Evolutionary conservation across 208 protist genomes (phyloP).

Genomic region (Leishmania tarentolae): DNA sequence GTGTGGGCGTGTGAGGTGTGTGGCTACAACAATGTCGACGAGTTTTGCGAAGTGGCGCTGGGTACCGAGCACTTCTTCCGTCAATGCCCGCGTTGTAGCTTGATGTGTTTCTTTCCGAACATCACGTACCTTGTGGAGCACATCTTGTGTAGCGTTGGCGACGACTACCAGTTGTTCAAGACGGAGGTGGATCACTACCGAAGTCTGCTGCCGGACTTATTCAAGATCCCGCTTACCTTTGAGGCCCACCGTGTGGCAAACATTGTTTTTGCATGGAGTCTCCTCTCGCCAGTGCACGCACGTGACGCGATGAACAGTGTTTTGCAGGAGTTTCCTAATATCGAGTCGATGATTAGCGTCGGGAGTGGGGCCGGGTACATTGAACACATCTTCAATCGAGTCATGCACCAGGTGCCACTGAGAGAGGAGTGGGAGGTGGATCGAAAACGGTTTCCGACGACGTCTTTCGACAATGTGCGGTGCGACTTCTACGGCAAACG

Average conservation of each 20-base stretch:
- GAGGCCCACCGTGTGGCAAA: conserved; percentile 85
- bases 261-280: conserved; percentile 83
- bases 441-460: conserved; percentile 29
- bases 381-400: conserved; percentile 90
- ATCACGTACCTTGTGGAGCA: conserved; percentile 80
- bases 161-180: conserved; percentile 91
- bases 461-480: conserved; percentile 74
- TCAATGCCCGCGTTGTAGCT: conserved; percentile 70
- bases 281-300: conserved; percentile 71
- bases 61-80: conserved; percentile 77
- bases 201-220: conserved; percentile 59
- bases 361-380: conserved; percentile 87
- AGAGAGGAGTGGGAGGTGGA: conserved; percentile 40
- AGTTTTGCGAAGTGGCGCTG: conserved; percentile 51
- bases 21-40: conserved; percentile 64
- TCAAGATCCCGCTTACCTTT: conserved; percentile 82
- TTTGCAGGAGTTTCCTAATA: conserved; percentile 48
- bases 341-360: conserved; percentile 71
- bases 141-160: conserved; percentile 54
- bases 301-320: conserved; percentile 73
- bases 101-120: conserved; percentile 86
- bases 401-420: conserved; percentile 58
- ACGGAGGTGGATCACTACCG: conserved; percentile 75
- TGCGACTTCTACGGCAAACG: conserved; percentile 50
- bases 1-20: conserved; percentile 82